phyloP scores from a whole-genome alignment of 1,284 basidiomycete species.

The Trametes hirsuta region DNA sequence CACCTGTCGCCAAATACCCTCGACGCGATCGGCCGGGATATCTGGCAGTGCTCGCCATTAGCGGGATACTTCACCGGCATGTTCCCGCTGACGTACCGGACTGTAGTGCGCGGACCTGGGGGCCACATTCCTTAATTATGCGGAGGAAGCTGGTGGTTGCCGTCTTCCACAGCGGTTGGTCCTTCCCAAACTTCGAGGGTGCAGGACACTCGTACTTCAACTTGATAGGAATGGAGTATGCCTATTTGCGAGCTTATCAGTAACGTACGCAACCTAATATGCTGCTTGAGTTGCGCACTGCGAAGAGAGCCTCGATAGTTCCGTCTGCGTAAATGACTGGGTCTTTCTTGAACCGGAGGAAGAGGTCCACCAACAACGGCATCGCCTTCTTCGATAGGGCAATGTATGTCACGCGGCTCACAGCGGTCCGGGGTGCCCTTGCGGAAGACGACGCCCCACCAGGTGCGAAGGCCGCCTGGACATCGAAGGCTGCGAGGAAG shows the following conservation, averaged over 20 bases:
- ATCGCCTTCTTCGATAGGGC: slow-evolving; percentile 87
- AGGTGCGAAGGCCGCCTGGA: slow-evolving; percentile 32
- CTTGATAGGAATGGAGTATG: slow-evolving; percentile 89
- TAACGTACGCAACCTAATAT: not conserved
- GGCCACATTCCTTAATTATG: slow-evolving; percentile 67
- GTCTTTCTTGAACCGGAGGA: slow-evolving; percentile 63
- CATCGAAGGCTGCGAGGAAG: slow-evolving; percentile 79
- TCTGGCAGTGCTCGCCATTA: slow-evolving; percentile 37
- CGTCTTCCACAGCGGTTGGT: slow-evolving; percentile 90
- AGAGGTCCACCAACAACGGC: slow-evolving; percentile 79
- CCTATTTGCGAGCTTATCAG: slow-evolving; percentile 46
- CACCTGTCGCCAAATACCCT: slow-evolving; percentile 86
- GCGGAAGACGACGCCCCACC: slow-evolving; percentile 31
- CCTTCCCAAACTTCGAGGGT: slow-evolving; percentile 83
- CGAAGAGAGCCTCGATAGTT: slow-evolving; percentile 82
- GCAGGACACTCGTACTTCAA: slow-evolving; percentile 94
- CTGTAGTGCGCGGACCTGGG: slow-evolving; percentile 51
- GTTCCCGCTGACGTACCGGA: slow-evolving; percentile 41
- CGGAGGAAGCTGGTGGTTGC: slow-evolving; percentile 75
- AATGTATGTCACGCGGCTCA: slow-evolving; percentile 82
- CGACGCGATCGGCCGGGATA: slow-evolving; percentile 62
- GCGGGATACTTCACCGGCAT: not conserved
- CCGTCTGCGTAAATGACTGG: slow-evolving; percentile 76
- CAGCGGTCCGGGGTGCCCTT: slow-evolving; percentile 39
- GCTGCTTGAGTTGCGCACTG: slow-evolving; percentile 50